Conservation (phyloP, 2,329 filamentous ascomycete species). For the Pestalotiopsis sp. region DNA sequence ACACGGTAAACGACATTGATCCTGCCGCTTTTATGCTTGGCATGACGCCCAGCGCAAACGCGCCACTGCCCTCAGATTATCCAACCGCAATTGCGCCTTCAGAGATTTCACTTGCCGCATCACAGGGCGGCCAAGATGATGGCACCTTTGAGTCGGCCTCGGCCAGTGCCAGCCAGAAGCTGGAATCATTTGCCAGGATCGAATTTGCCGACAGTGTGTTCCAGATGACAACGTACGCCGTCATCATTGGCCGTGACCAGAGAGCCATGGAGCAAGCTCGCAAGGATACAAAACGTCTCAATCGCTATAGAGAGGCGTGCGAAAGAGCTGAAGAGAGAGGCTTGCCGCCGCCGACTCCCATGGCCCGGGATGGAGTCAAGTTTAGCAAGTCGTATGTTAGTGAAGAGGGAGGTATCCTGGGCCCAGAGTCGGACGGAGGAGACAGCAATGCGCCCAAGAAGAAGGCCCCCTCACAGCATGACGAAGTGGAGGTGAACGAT, state of each 20-base stretch:
- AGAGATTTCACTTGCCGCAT: conserved; percentile 33
- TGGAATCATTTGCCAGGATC: conserved; percentile 63
- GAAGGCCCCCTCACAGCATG: conserved; percentile 48
- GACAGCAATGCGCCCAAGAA: conserved; percentile 44
- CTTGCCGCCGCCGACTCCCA: conserved; percentile 53
- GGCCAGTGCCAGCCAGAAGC: conserved; percentile 38
- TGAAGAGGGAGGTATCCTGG: conserved; percentile 70
- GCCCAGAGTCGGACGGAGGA: conserved; percentile 62
- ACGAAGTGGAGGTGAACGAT: conserved; percentile 39
- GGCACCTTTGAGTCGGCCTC: conserved; percentile 34
- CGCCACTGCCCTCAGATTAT: conserved; percentile 26
- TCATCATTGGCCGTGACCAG: conserved; percentile 74
- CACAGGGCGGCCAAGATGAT: conserved; percentile 31
- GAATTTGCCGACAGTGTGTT: conserved; percentile 77
- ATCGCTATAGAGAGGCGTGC: conserved; percentile 45
- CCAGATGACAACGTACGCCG: conserved; percentile 75
- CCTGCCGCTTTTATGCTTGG: conserved; percentile 33
- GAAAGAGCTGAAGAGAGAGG: conserved; percentile 51
- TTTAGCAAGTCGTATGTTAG: conserved; percentile 69
- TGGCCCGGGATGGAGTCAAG: conserved; percentile 53
- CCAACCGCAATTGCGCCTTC: conserved; percentile 34
- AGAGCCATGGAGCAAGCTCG: conserved; percentile 58
- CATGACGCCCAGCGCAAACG: conserved; percentile 24
- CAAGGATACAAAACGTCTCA: conserved; percentile 50
- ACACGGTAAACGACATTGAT: conserved; percentile 31